Percentiles rank a stretch among this genome's conserved stretches.
Conservation (phyloP, 306 rosid species). For the Datisca glomerata region DNA sequence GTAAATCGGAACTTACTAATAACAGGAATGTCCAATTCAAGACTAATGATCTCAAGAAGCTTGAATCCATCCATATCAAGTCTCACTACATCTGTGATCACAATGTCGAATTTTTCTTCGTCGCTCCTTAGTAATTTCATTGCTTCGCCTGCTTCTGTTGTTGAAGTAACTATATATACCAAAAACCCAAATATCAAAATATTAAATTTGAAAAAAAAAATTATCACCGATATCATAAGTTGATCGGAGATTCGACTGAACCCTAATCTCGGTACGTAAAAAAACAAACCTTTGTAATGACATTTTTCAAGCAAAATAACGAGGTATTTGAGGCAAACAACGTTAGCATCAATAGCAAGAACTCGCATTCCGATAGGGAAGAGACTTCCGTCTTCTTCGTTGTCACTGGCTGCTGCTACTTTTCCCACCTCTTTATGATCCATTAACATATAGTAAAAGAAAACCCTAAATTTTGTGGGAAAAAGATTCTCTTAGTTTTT, state of each 20-base stretch:
- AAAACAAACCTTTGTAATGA: constrained; percentile 14
- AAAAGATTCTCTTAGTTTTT: too few species aligned
- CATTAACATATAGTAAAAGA: too few species aligned
- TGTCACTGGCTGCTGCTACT: too few species aligned
- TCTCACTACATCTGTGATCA: constrained; percentile 6
- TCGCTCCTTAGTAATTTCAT: constrained; percentile 1
- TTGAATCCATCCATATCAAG: constrained; percentile 17
- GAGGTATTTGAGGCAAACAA: constrained; percentile 10
- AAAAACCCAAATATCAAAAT: too few species aligned
- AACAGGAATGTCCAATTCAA: constrained; percentile 13
- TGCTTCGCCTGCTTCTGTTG: constrained; percentile 15
- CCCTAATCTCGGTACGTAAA: too few species aligned
- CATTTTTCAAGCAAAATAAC: not conserved
- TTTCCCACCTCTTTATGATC: too few species aligned
- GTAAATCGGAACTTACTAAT: constrained; percentile 9
- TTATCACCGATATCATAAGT: too few species aligned
- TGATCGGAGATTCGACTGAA: too few species aligned
- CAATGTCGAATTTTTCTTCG: constrained; percentile 9
- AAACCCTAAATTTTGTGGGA: not conserved
- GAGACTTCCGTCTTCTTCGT: not conserved
- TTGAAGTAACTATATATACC: constrained; percentile 10
- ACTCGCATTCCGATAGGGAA: constrained; percentile 15
- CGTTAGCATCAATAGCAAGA: constrained; percentile 12
- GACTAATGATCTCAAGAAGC: constrained; percentile 9
- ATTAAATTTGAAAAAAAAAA: too few species aligned